A percentile compares a stretch with the other conserved stretches of the same genome.
Evolutionary conservation across 2,329 filamentous ascomycete species (phyloP).

Genomic region (Eurotiales sp.): DNA sequence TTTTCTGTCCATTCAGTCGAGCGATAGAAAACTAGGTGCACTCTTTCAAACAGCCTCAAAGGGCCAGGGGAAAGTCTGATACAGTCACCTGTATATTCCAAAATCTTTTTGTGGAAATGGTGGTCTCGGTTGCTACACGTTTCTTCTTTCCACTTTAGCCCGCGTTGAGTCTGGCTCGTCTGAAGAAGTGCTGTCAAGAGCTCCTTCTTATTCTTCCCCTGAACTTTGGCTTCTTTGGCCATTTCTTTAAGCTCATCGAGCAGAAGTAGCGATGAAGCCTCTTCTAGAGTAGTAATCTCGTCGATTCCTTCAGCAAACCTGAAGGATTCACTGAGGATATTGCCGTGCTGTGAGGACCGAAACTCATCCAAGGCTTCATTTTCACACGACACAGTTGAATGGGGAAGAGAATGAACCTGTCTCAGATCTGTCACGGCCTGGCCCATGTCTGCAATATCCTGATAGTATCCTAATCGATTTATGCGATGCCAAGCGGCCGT

Average conservation of each 20-base stretch:
- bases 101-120: conserved; percentile 74
- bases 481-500: conserved; percentile 87
- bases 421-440: conserved; percentile 65
- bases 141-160: conserved; percentile 60
- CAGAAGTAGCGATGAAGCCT: conserved; percentile 76
- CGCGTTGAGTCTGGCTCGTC: conserved; percentile 69
- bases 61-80: conserved; percentile 71
- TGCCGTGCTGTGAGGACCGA: conserved; percentile 42
- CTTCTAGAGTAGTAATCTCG: conserved; percentile 72
- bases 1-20: conserved; percentile 98
- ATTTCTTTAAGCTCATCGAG: conserved; percentile 82
- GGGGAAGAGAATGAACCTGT: conserved; percentile 53
- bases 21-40: conserved; percentile 93
- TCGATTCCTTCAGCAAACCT: conserved; percentile 77
- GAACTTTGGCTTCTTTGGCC: conserved; percentile 80
- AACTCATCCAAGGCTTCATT: conserved; percentile 46
- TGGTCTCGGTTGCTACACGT: conserved; percentile 60
- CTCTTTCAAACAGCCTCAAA: conserved; percentile 82
- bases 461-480: conserved; percentile 71
- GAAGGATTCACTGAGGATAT: conserved; percentile 56
- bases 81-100: conserved; percentile 74
- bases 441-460: conserved; percentile 73
- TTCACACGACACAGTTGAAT: conserved; percentile 26
- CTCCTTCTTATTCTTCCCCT: conserved; percentile 84
- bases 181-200: conserved; percentile 69